phyloP scores from a whole-genome alignment of 768 basidiomycete genomes.

The Amanita rubescens region DNA sequence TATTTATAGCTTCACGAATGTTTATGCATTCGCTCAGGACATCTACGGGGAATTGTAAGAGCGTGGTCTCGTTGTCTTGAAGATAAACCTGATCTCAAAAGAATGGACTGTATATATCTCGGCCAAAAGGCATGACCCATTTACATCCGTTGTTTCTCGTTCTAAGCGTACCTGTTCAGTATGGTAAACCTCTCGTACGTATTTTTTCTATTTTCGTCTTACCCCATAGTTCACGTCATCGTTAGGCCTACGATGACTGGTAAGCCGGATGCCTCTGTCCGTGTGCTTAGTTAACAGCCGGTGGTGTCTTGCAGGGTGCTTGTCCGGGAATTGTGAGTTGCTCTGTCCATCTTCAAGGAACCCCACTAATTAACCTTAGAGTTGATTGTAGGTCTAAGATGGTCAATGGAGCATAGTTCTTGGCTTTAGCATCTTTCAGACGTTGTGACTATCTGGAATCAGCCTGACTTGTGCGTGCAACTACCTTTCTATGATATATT shows the following conservation, averaged over 20 bases:
- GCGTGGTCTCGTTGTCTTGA: neutral
- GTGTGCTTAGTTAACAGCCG: neutral
- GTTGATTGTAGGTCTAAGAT: constrained; percentile 61
- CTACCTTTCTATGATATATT: constrained; percentile 7
- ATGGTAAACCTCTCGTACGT: constrained; percentile 68
- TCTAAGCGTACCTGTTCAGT: constrained; percentile 31
- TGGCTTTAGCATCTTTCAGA: constrained; percentile 28
- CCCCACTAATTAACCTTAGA: constrained; percentile 25
- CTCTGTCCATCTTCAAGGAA: neutral
- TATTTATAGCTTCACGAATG: neutral
- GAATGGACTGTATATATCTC: constrained; percentile 95
- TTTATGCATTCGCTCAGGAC: constrained; percentile 49
- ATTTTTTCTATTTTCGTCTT: neutral
- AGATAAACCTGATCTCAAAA: constrained; percentile 18
- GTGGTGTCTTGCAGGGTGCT: constrained; percentile 39
- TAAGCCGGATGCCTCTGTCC: constrained; percentile 12
- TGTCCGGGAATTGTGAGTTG: constrained; percentile 65
- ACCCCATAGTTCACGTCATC: neutral
- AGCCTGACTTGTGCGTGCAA: constrained; percentile 68
- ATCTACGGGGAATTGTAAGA: constrained; percentile 91
- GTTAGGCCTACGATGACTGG: constrained; percentile 38
- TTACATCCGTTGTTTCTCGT: neutral
- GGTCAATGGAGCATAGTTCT: neutral
- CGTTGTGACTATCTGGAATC: constrained; percentile 64
- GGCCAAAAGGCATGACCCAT: constrained; percentile 69